Base-by-base conservation (phyloP, 2,329 filamentous ascomycete genomes). In the Allantophomopsis lycopodina region DNA sequence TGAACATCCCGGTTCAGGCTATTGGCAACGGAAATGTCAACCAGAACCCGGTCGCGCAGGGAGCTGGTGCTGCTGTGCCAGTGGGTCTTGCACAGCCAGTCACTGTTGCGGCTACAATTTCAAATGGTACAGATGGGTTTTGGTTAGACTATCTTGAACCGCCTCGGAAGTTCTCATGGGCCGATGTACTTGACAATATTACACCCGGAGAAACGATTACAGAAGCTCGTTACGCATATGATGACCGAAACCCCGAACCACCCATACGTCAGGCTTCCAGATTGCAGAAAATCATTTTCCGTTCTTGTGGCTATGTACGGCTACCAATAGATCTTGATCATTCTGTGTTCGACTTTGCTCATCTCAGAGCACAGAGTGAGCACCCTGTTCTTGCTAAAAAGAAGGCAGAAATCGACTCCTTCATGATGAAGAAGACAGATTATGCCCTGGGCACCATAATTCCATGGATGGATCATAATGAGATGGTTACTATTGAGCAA, bases 101-200 rank as follows among this genome's bases (percentile, higher is more conserved):
- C 28, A 32, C 37, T 38, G 34, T 32, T 36, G 35, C 41, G 30
- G 20, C 17, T 23, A 20, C 31, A 20, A 15, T 41, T 41, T n/a
- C 32, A 40, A 35, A 33, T 36, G 48, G 16, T 20, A 43, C 21
- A 40, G 48, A 37, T 44, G 35, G 50, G 45, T 44, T 49, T 41
- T 53, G 55, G 60, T 40, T 61, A 54, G 43, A 55, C 21, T 28
- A 28, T 28, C 23, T 28, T 28, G 23, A 28, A 12, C 57, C 33
- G 60, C 68, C 31, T 38, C 50, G 51, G 18, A 46, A 49, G 35
- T 64, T 65, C 8, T 70, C 65, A 13, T 75, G 71, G 71, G 52
- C 63, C 15, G 50, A 61, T 7, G 47, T 70, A 17, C 61, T 75
- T 39, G 61, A 73, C 46, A 51, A 47, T 10, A 60, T 73, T 37